Percentiles rank a stretch among this genome's conserved stretches.
phyloP scores from a whole-genome alignment of 352 stramenopile species.

The Globisporangium middletonii region DNA sequence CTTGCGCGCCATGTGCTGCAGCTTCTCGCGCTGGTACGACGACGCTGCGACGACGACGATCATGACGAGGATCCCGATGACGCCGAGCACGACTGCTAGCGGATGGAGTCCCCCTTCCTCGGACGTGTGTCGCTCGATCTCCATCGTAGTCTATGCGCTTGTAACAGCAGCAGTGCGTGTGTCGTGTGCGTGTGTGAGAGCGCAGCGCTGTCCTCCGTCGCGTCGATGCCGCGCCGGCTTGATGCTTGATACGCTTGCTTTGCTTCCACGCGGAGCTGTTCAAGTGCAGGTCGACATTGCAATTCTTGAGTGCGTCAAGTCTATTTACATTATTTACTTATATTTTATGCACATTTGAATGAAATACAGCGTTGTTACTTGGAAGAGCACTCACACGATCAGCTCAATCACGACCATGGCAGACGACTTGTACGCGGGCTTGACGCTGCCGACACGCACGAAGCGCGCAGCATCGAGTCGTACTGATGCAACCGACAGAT shows the following conservation, averaged over 20 bases:
- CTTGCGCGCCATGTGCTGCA: slow-evolving; percentile 78
- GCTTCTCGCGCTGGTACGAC: slow-evolving; percentile 72
- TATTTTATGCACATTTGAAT: neutral
- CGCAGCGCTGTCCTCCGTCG: neutral
- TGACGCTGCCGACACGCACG: slow-evolving; percentile 36
- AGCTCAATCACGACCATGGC: neutral
- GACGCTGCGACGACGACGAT: slow-evolving; percentile 64
- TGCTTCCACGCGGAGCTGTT: too few relatives aligned
- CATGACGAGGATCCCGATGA: slow-evolving; percentile 51
- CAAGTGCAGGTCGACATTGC: too few relatives aligned
- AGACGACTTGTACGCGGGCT: slow-evolving; percentile 51
- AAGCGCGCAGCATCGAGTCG: slow-evolving; percentile 22
- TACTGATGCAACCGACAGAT: neutral
- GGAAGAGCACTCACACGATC: neutral
- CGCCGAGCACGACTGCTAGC: slow-evolving; percentile 52
- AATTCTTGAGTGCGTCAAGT: too few relatives aligned
- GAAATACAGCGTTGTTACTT: neutral
- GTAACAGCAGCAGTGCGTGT: neutral
- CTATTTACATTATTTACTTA: too few relatives aligned
- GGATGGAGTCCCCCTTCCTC: slow-evolving; percentile 42
- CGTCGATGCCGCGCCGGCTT: too few relatives aligned
- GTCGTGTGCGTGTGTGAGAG: neutral
- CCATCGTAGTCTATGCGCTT: slow-evolving; percentile 1
- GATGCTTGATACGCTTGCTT: too few relatives aligned
- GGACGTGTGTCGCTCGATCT: slow-evolving; percentile 11